Base-by-base conservation (phyloP, 164 flowering plant genomes). In the Vitis amurensis region DNA sequence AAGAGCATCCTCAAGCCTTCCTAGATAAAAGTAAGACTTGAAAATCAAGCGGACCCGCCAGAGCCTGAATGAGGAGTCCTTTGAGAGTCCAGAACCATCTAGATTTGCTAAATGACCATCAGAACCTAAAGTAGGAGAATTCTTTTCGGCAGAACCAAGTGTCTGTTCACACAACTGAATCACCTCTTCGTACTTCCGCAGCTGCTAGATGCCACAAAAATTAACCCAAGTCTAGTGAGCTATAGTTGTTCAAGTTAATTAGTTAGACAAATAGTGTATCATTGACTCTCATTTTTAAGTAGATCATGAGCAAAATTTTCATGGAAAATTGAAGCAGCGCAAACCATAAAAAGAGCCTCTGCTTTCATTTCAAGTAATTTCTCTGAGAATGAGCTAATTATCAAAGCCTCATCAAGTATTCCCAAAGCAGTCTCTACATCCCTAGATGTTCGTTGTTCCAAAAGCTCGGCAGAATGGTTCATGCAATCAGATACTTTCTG, bases 1-100 rank as follows among this genome's bases (percentile, higher is more conserved):
- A 71, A 91, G 90, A 68, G 97, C 89, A 68, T 59, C 77, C 83
- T 93, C 97, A 62, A 96, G 91, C 82, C 75, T 89, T 72, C 99
- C 99, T 64, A 88, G 50, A 76, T 80, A 82, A 70, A 90, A 96
- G 70, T 87, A 77, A 49, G 89, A 87, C 84, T 83, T 92, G 3
- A 87, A 66, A 63, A 83, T 88, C 57, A 90, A 66, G 67, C 44
- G 71, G 84, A 80, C 83, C 75, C 93, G 78, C 99, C 99, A 93
- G 9, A 82, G 68, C 77, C 64, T 83, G 44, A 76, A 74, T 72
- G 52, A 23, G 56, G 78, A 68, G 30, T 51, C 69, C 50, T 79
- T 79, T 66, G 56, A 50, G 63, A 59, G 23, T 48, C 67, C 72
- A 73, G 81, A 58, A 67, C 74, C 77, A 77, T 72, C 77, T 31